phyloP scores from a whole-genome alignment of 2,329 filamentous ascomycete species.

The Hymenoscyphus salicellus region DNA sequence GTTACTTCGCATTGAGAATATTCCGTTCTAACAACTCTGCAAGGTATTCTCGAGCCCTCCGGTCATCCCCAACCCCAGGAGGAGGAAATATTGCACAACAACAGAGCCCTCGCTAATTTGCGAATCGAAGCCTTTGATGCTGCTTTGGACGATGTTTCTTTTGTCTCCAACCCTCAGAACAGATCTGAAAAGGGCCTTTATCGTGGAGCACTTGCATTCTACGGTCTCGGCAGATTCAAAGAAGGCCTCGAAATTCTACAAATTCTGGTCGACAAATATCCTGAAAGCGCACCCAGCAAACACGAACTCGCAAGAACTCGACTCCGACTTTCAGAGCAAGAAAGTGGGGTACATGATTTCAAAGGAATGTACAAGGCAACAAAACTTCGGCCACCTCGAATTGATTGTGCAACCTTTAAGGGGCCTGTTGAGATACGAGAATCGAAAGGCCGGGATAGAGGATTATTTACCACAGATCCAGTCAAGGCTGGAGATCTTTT shows the following conservation, averaged over 20 bases:
- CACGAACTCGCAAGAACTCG: neutral
- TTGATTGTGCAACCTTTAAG: neutral
- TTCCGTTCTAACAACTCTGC: neutral
- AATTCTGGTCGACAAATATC: slow-evolving; percentile 3
- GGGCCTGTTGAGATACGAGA: neutral
- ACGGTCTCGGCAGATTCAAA: slow-evolving; percentile 7
- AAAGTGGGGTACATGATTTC: slow-evolving; percentile 5
- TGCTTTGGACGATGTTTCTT: slow-evolving; percentile 18
- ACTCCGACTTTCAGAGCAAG: slow-evolving; percentile 6
- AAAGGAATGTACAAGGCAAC: slow-evolving; percentile 3
- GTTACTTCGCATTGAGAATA: neutral
- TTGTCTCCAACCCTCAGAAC: slow-evolving; percentile 30
- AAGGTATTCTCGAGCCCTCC: slow-evolving; percentile 22
- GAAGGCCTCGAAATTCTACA: slow-evolving; percentile 1
- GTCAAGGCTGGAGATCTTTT: neutral
- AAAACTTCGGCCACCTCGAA: neutral
- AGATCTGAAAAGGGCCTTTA: slow-evolving; percentile 26
- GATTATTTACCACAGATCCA: neutral
- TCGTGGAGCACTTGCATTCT: slow-evolving; percentile 15
- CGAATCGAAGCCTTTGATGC: slow-evolving; percentile 38
- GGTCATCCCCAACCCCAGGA: slow-evolving; percentile 33
- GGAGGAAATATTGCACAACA: slow-evolving; percentile 31
- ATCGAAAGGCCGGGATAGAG: neutral
- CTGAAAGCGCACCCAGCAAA: neutral
- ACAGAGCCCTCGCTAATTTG: slow-evolving; percentile 37